Conservation (phyloP, 2,329 filamentous ascomycete species). For the Monosporascus cannonballus region DNA sequence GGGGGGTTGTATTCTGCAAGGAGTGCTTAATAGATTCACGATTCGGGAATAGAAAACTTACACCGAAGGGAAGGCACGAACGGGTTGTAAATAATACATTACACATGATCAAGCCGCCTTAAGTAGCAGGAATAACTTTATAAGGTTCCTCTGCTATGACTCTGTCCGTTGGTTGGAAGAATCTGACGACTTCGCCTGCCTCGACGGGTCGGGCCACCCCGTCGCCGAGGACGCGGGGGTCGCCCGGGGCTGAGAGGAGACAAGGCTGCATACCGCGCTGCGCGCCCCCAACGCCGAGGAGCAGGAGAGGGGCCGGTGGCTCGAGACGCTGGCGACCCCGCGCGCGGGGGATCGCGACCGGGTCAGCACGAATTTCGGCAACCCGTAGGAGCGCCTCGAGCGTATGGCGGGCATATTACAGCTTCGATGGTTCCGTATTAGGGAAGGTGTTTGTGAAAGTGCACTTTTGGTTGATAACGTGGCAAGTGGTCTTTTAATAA, state of each 20-base stretch:
- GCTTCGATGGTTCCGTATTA: neutral
- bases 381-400: neutral
- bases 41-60: too few species aligned
- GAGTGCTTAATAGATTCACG: too few species aligned
- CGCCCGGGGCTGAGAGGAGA: slow-evolving; percentile 19
- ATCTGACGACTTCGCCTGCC: neutral
- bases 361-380: neutral
- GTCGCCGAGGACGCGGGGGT: slow-evolving; percentile 26
- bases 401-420: neutral
- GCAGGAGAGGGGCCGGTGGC: slow-evolving; percentile 21
- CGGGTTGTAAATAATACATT: too few species aligned
- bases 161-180: too few species aligned
- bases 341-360: neutral
- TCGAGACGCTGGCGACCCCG: slow-evolving; percentile 8
- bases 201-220: slow-evolving; percentile 12
- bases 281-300: slow-evolving; percentile 18
- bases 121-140: too few species aligned
- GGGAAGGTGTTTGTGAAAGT: too few species aligned
- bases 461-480: too few species aligned
- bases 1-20: too few species aligned
- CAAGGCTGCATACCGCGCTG: slow-evolving; percentile 23
- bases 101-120: too few species aligned
- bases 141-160: too few species aligned
- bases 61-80: too few species aligned
- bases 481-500: too few species aligned